Base-by-base conservation (phyloP, 805 yeast species). In the Candida berthetii region DNA sequence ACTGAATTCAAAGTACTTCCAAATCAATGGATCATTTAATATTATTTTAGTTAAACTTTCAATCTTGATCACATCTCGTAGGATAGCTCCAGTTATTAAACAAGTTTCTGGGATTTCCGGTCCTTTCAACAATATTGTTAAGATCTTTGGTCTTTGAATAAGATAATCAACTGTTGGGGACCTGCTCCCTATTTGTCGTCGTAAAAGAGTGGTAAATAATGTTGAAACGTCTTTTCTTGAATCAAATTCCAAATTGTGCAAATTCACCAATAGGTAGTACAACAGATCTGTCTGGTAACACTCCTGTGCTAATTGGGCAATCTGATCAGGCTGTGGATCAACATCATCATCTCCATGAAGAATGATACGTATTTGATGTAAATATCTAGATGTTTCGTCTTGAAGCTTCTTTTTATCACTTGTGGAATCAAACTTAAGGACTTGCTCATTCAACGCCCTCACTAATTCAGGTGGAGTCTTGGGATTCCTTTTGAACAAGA, bases 151-250 rank as follows among this genome's bases (percentile, higher is more conserved):
- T 44, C 78, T 75, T 20, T 75, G 61, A 15, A 83, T 61, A 32
- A 93, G 61, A 60, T 89, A 86, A 55, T 91, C 96, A 16, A 88
- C 90, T 0, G 96, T 87, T 15, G 96, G 96, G 8, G 82, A 76
- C 49, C 88, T 75, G 50, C 70, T 76, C 35, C 88, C 91, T 31
- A 80, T 77, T 48, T 82, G 84, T 40, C 96, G 79, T 52, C 90
- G 78, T 47, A 93, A 71, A 34, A 95, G 71, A 4, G 87, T 80
- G 47, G 81, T 76, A 58, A 89, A 88, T 40, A 93, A 59, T 5
- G 76, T 66, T 4, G 79, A 72, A 14, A 88, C 91, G 51, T 86
- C 93, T 54, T 91, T 89, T 42, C 96, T 71, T 36, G 95, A 79
- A 57, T 93, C 98, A 62, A 93, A 90, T 48, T 88, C 96, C 42